Evolutionary conservation across 2,329 filamentous ascomycete genomes (phyloP).

Genomic region (Ophiosphaerella herpotricha): DNA sequence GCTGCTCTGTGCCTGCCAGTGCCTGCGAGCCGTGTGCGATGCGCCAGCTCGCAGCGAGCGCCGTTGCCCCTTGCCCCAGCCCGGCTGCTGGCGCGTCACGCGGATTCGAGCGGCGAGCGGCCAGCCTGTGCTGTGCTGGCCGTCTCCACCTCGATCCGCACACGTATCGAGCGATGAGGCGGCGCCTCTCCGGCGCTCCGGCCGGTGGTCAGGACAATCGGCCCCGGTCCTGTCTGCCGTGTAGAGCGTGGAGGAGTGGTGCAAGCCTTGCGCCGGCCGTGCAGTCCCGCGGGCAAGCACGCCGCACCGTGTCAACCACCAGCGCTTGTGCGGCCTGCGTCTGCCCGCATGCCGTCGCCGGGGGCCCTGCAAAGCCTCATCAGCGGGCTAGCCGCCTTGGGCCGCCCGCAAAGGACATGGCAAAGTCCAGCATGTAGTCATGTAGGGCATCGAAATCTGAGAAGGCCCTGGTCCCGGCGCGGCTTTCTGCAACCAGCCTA

Average conservation of each 20-base stretch:
- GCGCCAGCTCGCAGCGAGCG: too few species aligned
- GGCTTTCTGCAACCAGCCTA: slow-evolving; percentile 13
- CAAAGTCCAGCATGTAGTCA: slow-evolving; percentile 7
- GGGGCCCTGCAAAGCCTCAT: slow-evolving; percentile 15
- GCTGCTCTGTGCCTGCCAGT: too few species aligned
- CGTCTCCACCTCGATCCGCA: slow-evolving; percentile 6
- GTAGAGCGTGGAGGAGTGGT: too few species aligned
- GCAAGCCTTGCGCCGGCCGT: too few species aligned
- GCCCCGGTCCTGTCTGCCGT: too few species aligned
- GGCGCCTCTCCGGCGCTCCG: slow-evolving; percentile 14
- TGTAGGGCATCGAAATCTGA: slow-evolving; percentile 12
- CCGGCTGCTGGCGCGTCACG: too few species aligned
- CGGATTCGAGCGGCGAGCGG: too few species aligned
- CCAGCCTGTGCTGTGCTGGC: too few species aligned
- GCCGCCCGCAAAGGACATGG: slow-evolving; percentile 11
- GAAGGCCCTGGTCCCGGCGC: slow-evolving; percentile 21
- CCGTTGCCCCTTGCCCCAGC: too few species aligned
- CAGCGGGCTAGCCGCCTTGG: slow-evolving; percentile 10
- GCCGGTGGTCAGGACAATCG: not conserved
- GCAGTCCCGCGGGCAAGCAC: too few species aligned
- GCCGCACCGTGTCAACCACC: too few species aligned
- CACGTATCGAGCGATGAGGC: slow-evolving; percentile 5
- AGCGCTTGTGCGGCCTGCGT: not conserved
- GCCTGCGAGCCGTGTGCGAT: too few species aligned
- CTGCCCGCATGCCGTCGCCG: slow-evolving; percentile 14